These are phyloP conservation scores for Triticum urartu DNA, from an alignment of 176 grass and related monocot genomes.

Conservation along the genomic window DNA sequence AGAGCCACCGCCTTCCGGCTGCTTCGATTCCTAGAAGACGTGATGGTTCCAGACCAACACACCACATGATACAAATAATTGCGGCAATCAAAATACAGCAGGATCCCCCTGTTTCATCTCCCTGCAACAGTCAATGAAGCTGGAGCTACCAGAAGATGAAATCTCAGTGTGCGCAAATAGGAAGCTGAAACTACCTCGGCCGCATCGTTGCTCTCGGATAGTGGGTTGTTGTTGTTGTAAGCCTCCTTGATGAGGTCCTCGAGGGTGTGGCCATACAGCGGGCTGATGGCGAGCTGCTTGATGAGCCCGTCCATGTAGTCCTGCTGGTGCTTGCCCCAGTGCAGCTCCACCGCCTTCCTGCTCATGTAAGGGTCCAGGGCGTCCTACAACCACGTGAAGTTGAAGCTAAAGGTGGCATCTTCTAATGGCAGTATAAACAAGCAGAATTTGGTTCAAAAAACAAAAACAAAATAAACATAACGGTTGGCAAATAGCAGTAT, in stretches of 20 bases:
- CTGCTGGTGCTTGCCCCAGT: constrained; percentile 77
- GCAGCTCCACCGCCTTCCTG: constrained; percentile 66
- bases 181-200: constrained; percentile 41
- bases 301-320: constrained; percentile 76
- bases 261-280: constrained; percentile 76
- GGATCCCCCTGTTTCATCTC: too few relatives aligned
- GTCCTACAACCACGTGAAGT: constrained; percentile 50
- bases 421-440: background rate
- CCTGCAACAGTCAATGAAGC: too few relatives aligned
- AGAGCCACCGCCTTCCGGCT: too few relatives aligned
- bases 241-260: constrained; percentile 83
- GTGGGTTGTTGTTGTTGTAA: constrained; percentile 86
- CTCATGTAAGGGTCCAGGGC: constrained; percentile 92
- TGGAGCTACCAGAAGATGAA: too few relatives aligned
- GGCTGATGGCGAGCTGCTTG: constrained; percentile 62
- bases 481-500: background rate
- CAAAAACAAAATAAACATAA: constrained; percentile 1
- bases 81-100: too few relatives aligned
- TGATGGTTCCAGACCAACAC: too few relatives aligned
- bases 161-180: background rate
- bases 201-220: constrained; percentile 78
- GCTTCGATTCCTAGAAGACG: too few relatives aligned
- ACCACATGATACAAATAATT: too few relatives aligned
- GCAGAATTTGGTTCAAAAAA: constrained; percentile 25
- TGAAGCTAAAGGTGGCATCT: background rate